Conservation (phyloP, 352 stramenopile genomes). For the Albugo laibachii region DNA sequence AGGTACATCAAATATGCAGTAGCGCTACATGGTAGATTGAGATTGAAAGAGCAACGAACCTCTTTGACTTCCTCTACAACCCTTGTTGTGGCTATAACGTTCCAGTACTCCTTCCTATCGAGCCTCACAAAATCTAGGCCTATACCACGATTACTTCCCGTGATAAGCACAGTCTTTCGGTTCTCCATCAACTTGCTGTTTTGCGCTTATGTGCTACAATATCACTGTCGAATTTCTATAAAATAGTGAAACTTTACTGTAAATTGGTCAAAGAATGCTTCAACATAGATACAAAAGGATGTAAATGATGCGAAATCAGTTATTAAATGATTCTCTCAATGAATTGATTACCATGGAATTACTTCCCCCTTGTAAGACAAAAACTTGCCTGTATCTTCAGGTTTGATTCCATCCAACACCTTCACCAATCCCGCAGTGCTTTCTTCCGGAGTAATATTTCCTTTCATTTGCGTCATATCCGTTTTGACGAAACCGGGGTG, state of each 20-base stretch:
- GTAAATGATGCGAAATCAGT: no score
- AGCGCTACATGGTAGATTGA: background rate
- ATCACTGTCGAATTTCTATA: no score
- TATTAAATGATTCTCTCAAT: no score
- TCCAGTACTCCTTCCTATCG: constrained; percentile 11
- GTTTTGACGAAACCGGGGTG: constrained; percentile 46
- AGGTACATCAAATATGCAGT: background rate
- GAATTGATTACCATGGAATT: constrained; percentile 25
- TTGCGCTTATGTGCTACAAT: no score
- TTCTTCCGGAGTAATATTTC: constrained; percentile 17
- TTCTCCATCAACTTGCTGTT: no score
- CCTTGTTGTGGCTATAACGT: constrained; percentile 11
- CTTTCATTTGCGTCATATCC: constrained; percentile 26
- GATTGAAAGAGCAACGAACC: background rate
- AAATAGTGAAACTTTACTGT: no score
- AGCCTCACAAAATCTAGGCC: constrained; percentile 12
- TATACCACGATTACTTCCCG: constrained; percentile 13
- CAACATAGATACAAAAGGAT: no score
- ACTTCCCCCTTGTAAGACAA: constrained; percentile 26
- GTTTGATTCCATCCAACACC: constrained; percentile 27
- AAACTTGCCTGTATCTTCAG: constrained; percentile 30
- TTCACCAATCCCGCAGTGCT: constrained; percentile 26
- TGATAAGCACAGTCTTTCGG: constrained; percentile 16
- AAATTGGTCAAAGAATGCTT: no score
- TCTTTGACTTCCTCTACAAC: background rate